Base-by-base conservation (phyloP, 2,329 filamentous ascomycete genomes). In the Aureobasidium zeae region DNA sequence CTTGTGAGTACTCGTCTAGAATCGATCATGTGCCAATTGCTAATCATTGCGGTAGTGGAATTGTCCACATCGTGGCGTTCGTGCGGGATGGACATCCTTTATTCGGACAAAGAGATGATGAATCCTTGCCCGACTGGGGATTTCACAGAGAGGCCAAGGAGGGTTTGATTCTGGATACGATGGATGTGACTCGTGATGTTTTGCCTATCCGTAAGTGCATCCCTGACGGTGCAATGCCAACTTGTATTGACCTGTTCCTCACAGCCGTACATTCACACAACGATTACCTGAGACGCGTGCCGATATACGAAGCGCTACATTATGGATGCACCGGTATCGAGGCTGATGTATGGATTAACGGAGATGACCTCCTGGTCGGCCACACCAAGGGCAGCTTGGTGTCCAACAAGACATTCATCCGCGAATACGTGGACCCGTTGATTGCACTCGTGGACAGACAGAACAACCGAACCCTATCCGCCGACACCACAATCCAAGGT, bases 301-400 rank as follows among this genome's bases (percentile, higher is more conserved):
- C 81, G 0, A 65, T 86, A 3, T 79, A 74, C 52, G 75, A 76
- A 9, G 81, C 81, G 16, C 58, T 81, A 1, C 58, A 64, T 6
- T 70, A 71, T 4, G 76, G 77, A 5, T 81, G 76, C 51, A 73
- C 74, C 5, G 73, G 77, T 8, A 68, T 83, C 3, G 81, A 86
- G 60, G 79, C 78, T 2, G 82, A 86, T 54, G 73, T 86, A 16
- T 86, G 78, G 77, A 64, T 76, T 1, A 71, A 71, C 35, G 66
- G 72, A 44, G 58, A 67, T 4, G 67, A 76, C 9, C 66, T 86
- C 5, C 74, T 74, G 32, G 74, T 86, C 31, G 79, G 79, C 3
- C 82, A 86, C 56, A 71, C 73, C 34, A 66, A 61, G 2, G 68
- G 71, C 3, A 68, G 72, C 0, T 57, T 83, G 22, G 70, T 71